Conservation (phyloP, 345 rosid genomes). For the Corymbia maculata region DNA sequence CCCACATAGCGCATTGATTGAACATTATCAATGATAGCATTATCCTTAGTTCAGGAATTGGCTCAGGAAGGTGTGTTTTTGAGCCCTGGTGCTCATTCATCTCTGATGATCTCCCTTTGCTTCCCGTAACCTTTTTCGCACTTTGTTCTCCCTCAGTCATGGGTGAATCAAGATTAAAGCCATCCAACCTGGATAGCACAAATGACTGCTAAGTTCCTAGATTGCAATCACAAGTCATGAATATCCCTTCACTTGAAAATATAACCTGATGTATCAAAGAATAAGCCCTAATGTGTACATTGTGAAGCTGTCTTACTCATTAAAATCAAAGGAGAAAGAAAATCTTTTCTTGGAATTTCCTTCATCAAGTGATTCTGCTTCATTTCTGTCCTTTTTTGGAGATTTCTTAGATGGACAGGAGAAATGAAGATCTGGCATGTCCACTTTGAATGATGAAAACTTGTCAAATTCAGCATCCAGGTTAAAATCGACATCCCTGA, state of each 20-base stretch:
- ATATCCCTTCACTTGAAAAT: neutral
- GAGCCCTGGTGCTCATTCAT: slow-evolving; percentile 14
- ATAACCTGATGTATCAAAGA: neutral
- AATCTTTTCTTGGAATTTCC: neutral
- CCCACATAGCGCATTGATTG: neutral
- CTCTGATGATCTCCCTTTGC: slow-evolving; percentile 17
- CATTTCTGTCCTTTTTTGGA: slow-evolving; percentile 46
- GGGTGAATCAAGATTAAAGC: slow-evolving; percentile 39
- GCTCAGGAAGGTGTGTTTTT: slow-evolving; percentile 7
- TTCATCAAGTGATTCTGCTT: slow-evolving; percentile 19
- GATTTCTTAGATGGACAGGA: slow-evolving; percentile 35
- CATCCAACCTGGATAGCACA: slow-evolving; percentile 38
- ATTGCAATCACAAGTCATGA: neutral
- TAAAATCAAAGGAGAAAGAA: slow-evolving; percentile 3
- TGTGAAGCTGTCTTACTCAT: slow-evolving; percentile 25
- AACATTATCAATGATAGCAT: neutral
- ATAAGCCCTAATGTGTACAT: neutral
- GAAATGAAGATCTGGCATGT: slow-evolving; percentile 83
- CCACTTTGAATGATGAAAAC: slow-evolving; percentile 67
- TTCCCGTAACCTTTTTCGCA: slow-evolving; percentile 12
- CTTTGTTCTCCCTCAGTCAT: slow-evolving; percentile 23
- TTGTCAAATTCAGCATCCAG: slow-evolving; percentile 67
- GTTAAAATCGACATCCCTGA: slow-evolving; percentile 87
- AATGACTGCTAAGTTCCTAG: neutral
- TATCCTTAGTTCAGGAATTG: slow-evolving; percentile 7